Evolutionary conservation across 2,329 filamentous ascomycete species (phyloP), one percentile per base, ranked within the genome.

Genomic region (Parasarocladium wereldwijsianum): DNA sequence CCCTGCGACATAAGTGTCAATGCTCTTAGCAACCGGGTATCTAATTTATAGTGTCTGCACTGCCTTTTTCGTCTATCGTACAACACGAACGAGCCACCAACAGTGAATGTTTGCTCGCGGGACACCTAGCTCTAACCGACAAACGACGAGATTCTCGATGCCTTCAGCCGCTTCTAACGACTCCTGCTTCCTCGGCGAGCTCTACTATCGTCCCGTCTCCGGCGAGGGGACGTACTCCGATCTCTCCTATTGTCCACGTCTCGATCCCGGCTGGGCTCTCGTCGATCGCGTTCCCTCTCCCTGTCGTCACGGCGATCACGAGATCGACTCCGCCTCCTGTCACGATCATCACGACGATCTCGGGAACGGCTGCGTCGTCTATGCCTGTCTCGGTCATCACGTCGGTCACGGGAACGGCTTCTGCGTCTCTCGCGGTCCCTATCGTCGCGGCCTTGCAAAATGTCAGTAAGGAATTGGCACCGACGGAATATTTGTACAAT

Each of bases 261-360:
- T 16, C 49, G 44, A 11, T 50, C 50, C 4, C 49, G 38, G 28
- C 47, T 45, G 3, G 43, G 41, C 7, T 43, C 37, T n/a, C 43
- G 36, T 18, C 40, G 39, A n/a, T 43, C 40, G 5, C 36, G 29
- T 41, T 24, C 42, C 28, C 34, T 43, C 39, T 46, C 52, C 34
- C 39, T 43, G 32, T 45, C 49, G 31, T 37, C 31, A 13, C 44
- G 47, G 21, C 47, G 40, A 16, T 42, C 44, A 27, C 51, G 37
- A 16, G 66, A 58, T 36, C 58, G 34, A 49, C 62, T 52, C 46
- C 60, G 45, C 51, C 64, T 40, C 39, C 45, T n/a, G 53, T 63
- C 54, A 34, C 46, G 51, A 34, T 55, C 54, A 22, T 49, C 46
- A 33, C 48, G 29, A n/a, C 36, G 29, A 5, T 41, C 37, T 3